phyloP scores from a whole-genome alignment of 495 filamentous ascomycete species.

The Xylaria curta region DNA sequence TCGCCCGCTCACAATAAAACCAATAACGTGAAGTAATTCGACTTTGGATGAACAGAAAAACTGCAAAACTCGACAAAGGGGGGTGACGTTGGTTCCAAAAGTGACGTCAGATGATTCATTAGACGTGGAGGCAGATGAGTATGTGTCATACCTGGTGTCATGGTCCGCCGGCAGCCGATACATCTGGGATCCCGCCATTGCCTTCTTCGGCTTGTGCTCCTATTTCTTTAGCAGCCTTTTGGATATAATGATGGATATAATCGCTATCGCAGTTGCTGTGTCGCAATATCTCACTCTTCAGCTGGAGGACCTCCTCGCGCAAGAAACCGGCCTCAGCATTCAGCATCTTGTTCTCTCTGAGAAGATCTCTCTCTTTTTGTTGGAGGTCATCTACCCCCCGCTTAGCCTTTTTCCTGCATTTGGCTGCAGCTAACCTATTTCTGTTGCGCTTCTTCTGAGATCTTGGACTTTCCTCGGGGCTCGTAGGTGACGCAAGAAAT shows the following conservation, averaged over 20 bases:
- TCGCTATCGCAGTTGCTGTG: constrained; percentile 16
- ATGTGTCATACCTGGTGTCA: background rate
- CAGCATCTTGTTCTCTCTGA: constrained; percentile 19
- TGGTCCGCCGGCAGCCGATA: background rate
- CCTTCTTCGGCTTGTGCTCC: background rate
- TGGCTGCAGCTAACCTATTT: constrained; percentile 20
- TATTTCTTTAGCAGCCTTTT: background rate
- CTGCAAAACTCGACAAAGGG: background rate
- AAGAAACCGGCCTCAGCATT: constrained; percentile 13
- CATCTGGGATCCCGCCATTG: background rate
- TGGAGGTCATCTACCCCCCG: constrained; percentile 21
- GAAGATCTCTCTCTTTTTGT: constrained; percentile 20
- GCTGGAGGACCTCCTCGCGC: constrained; percentile 14
- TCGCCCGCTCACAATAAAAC: background rate
- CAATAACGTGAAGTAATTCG: background rate
- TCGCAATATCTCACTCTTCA: constrained; percentile 19
- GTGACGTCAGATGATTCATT: background rate
- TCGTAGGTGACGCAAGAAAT: background rate
- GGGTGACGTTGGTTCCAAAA: background rate
- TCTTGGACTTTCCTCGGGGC: background rate
- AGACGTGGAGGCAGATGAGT: background rate
- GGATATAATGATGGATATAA: constrained; percentile 17
- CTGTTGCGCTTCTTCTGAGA: constrained; percentile 12
- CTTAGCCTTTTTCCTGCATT: constrained; percentile 20
- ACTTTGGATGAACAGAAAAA: background rate